A percentile compares a stretch with the other conserved stretches of the same genome.
These are phyloP conservation scores for Euphrasia confusa DNA, from an alignment of 257 asterid genomes.

Conservation along the genomic window DNA sequence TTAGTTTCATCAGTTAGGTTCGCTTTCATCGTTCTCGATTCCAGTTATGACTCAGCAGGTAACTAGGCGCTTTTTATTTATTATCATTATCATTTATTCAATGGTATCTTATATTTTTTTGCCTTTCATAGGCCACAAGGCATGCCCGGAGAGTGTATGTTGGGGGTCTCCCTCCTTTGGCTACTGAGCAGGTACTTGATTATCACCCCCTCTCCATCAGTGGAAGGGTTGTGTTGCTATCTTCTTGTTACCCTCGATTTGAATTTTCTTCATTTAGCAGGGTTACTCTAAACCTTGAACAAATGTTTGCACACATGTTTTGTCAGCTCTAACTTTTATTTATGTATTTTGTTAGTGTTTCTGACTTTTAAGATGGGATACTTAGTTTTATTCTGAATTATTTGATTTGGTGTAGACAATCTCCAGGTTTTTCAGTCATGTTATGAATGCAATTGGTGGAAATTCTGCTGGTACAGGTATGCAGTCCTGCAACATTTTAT, in stretches of 20 bases:
- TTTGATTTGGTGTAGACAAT: constrained; percentile 37
- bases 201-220: constrained; percentile 1
- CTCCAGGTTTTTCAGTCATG: constrained; percentile 48
- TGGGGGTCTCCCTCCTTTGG: constrained; percentile 58
- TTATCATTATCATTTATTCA: constrained; percentile 12
- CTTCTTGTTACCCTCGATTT: constrained; percentile 2
- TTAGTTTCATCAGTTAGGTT: constrained; percentile 35
- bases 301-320: not conserved
- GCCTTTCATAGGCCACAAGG: constrained; percentile 47
- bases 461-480: constrained; percentile 56
- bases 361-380: constrained; percentile 14
- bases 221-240: constrained; percentile 18
- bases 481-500: constrained; percentile 25
- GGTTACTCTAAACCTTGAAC: constrained; percentile 6
- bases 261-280: constrained; percentile 1
- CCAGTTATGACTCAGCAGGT: constrained; percentile 64
- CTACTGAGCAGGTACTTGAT: constrained; percentile 48
- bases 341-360: constrained; percentile 3
- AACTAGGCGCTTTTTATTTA: constrained; percentile 9
- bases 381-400: constrained; percentile 14
- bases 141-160: constrained; percentile 63
- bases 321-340: not conserved
- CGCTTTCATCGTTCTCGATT: constrained; percentile 34
- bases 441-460: constrained; percentile 54
- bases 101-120: constrained; percentile 4